Conservation (phyloP, 2,329 filamentous ascomycete species). For the Hypoxylon sp. region DNA sequence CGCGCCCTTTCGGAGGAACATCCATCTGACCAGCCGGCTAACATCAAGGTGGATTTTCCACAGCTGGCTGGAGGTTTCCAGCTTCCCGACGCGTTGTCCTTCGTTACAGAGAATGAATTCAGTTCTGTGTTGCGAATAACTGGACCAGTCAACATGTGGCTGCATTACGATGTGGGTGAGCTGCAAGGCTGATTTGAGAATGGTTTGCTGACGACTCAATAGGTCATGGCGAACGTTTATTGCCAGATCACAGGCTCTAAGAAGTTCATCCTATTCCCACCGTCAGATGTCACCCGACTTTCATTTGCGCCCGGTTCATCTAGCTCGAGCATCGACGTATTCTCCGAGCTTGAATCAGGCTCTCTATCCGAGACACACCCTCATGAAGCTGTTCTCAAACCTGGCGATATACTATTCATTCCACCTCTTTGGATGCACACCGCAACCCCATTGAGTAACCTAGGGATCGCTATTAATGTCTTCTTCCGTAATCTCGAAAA, state of each 20-base stretch:
- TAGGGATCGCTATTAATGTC: constrained; percentile 86
- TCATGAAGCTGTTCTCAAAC: constrained; percentile 72
- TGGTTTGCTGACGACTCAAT: constrained; percentile 9
- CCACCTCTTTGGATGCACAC: constrained; percentile 89
- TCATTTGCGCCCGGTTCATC: constrained; percentile 82
- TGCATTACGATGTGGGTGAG: constrained; percentile 81
- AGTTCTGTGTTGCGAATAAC: constrained; percentile 85
- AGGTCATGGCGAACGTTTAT: constrained; percentile 89
- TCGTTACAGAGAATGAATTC: constrained; percentile 73
- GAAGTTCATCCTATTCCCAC: constrained; percentile 81
- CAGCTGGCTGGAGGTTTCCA: constrained; percentile 75
- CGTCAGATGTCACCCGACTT: constrained; percentile 76
- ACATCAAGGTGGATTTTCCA: constrained; percentile 78
- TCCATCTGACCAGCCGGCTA: constrained; percentile 77
- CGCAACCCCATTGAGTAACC: constrained; percentile 67
- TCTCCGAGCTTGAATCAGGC: constrained; percentile 61
- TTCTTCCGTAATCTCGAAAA: constrained; percentile 81
- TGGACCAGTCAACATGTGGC: constrained; percentile 86
- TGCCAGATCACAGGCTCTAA: constrained; percentile 83
- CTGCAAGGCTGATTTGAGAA: background rate
- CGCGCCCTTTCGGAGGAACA: constrained; percentile 78
- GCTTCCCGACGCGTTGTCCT: constrained; percentile 71
- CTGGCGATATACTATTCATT: constrained; percentile 84
- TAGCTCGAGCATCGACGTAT: constrained; percentile 82
- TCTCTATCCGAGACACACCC: constrained; percentile 67